A percentile compares a stretch with the other conserved stretches of the same genome.
Evolutionary conservation across 306 rosid genomes (phyloP).

Genomic region (Glycine latifolia): DNA sequence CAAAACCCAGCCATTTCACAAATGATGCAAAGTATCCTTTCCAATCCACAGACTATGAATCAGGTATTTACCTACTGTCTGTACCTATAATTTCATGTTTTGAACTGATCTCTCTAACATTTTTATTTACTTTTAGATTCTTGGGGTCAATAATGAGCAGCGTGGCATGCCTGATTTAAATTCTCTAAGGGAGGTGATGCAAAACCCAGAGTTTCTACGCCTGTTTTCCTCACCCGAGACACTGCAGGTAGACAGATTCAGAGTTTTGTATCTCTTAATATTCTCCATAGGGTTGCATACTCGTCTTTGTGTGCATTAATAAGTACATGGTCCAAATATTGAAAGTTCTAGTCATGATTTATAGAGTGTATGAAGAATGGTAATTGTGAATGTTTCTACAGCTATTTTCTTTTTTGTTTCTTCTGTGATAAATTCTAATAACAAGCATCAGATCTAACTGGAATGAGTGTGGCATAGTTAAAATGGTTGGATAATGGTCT

Average conservation of each 20-base stretch:
- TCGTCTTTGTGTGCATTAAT: conserved; percentile 3
- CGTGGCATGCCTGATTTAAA: conserved; percentile 76
- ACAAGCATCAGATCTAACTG: conserved; percentile 11
- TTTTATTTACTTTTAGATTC: conserved; percentile 55
- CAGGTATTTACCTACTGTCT: conserved; percentile 58
- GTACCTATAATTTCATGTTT: conserved; percentile 30
- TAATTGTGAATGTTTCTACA: conserved; percentile 9
- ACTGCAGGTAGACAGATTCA: conserved; percentile 70
- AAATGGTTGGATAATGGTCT: conserved; percentile 35
- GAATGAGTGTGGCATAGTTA: not conserved
- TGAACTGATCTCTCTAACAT: conserved; percentile 41
- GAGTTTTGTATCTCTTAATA: conserved; percentile 36
- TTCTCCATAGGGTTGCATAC: not conserved
- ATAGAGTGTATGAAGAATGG: conserved; percentile 9
- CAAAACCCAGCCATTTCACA: conserved; percentile 90
- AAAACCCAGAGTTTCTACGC: conserved; percentile 82
- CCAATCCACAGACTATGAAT: conserved; percentile 80
- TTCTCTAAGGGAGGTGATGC: conserved; percentile 87
- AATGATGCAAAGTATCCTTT: conserved; percentile 84
- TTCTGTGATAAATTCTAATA: conserved; percentile 21
- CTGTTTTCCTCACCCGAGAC: conserved; percentile 86
- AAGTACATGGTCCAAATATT: conserved; percentile 29
- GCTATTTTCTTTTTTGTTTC: conserved; percentile 4
- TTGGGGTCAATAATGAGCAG: conserved; percentile 68
- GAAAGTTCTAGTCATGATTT: conserved; percentile 6